phyloP scores from a whole-genome alignment of 805 yeast species.

The Grigorovia jiainica region DNA sequence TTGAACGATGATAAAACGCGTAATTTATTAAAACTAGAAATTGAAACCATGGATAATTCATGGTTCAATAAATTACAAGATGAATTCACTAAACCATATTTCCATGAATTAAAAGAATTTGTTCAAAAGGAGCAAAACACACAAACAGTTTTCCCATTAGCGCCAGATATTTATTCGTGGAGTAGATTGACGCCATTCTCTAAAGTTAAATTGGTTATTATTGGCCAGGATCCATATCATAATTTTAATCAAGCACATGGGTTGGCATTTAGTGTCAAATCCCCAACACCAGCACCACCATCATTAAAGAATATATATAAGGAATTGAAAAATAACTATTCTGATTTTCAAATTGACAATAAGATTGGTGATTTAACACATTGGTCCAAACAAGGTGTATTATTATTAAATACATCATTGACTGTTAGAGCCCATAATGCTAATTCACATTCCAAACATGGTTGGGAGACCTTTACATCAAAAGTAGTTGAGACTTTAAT shows the following conservation, averaged over 20 bases:
- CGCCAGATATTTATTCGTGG: conserved; percentile 80
- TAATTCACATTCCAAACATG: conserved; percentile 79
- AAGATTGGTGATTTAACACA: conserved; percentile 50
- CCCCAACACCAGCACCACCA: conserved; percentile 82
- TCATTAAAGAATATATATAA: conserved; percentile 82
- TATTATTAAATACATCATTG: conserved; percentile 75
- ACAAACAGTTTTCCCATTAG: conserved; percentile 68
- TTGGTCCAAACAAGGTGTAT: conserved; percentile 86
- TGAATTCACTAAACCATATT: conserved; percentile 81
- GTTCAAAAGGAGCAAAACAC: conserved; percentile 37
- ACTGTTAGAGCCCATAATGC: conserved; percentile 93
- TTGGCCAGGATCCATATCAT: conserved; percentile 98
- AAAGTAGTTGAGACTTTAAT: conserved; percentile 49
- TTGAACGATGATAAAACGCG: conserved; percentile 1
- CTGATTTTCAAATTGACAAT: conserved; percentile 50
- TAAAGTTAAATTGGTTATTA: conserved; percentile 62
- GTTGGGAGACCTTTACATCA: conserved; percentile 90
- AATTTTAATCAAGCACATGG: conserved; percentile 93
- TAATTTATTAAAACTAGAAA: conserved; percentile 36
- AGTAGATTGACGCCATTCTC: conserved; percentile 72
- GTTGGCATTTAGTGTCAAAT: conserved; percentile 81
- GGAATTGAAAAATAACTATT: conserved; percentile 61
- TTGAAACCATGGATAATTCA: conserved; percentile 56
- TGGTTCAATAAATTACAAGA: conserved; percentile 67
- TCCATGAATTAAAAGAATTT: conserved; percentile 60